Base-by-base conservation (phyloP, 169 alveolate species). In the Eimeria praecox region DNA sequence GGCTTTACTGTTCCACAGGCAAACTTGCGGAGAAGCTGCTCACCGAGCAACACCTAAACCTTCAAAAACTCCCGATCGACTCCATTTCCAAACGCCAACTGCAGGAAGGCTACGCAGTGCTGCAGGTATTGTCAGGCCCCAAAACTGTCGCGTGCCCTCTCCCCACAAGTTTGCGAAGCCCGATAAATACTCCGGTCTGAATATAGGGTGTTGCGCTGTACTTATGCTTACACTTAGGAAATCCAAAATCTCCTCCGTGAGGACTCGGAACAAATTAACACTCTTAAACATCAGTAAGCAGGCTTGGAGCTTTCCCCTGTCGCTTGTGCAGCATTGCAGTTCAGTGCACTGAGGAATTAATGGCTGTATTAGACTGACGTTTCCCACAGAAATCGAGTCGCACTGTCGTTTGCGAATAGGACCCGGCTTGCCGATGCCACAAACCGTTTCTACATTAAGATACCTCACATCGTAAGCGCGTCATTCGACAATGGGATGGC, bases 361-460 rank as follows among this genome's bases (percentile, higher is more conserved):
- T 12, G 52, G 40, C 59, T 16, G 77, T 24, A 10, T 27, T 20
- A 40, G 35, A 52, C 22, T n/a, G 33, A 3, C 24, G 8, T 38
- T 85, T 12, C 75, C 22, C 42, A 38, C 42, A 9, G 20, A 56
- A 10, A 64, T 3, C 64, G 66, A 16, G 22, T 20, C 20, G 56
- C 73, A 16, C 9, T 59, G 35, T 62, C 12, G 24, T 44, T 46
- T 87, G 82, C 38, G 12, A 86, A 42, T 83, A 95, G 96, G 42
- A 59, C 92, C 42, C 77, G 77, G 40, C 54, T 95, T 22, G 95
- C 94, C 40, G 97, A 92, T 46, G 93, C 95, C 0, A 95, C 96
- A 30, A 95, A 95, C 56, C 96, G 96, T 24, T 95, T 92, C 54
- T 95, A 92, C 92, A 95, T 64, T 56, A 95, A 85, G 77, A 94